These are phyloP conservation scores for Rhodotorula sp. DNA, from an alignment of 1,284 basidiomycete species.

Conservation along the genomic window DNA sequence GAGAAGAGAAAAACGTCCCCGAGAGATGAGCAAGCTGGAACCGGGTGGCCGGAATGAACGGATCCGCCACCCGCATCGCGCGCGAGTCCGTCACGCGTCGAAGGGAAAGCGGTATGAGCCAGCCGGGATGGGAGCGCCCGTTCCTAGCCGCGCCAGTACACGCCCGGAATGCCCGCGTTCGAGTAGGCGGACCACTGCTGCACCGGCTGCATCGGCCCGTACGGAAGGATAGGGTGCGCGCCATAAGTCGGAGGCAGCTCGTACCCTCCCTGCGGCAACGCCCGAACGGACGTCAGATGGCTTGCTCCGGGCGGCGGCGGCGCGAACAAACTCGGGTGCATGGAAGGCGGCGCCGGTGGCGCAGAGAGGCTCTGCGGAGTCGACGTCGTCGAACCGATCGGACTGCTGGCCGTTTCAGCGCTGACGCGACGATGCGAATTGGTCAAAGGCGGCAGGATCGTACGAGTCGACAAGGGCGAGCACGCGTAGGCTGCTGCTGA, in stretches of 20 bases:
- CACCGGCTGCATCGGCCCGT: not conserved
- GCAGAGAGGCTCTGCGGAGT: not conserved
- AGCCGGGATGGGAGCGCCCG: not conserved
- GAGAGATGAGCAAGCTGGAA: no score
- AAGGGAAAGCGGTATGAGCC: not conserved
- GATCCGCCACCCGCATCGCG: not conserved
- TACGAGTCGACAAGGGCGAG: not conserved
- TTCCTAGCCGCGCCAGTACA: slow-evolving; percentile 14
- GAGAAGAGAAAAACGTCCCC: no score
- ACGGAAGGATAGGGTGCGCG: not conserved
- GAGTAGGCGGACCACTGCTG: slow-evolving; percentile 16
- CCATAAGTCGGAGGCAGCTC: not conserved
- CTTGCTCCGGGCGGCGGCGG: no score
- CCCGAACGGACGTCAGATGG: not conserved
- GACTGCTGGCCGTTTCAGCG: not conserved
- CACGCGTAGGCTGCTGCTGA: not conserved
- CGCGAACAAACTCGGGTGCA: not conserved
- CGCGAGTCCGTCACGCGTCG: not conserved
- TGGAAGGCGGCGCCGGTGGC: not conserved
- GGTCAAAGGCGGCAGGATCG: not conserved
- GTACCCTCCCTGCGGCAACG: not conserved
- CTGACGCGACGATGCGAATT: not conserved
- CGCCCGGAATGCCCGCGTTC: slow-evolving; percentile 31
- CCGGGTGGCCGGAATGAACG: no score
- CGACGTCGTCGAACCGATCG: not conserved